Evolutionary conservation across 805 yeast species (phyloP).

Genomic region (Monosporozyma siamensis): DNA sequence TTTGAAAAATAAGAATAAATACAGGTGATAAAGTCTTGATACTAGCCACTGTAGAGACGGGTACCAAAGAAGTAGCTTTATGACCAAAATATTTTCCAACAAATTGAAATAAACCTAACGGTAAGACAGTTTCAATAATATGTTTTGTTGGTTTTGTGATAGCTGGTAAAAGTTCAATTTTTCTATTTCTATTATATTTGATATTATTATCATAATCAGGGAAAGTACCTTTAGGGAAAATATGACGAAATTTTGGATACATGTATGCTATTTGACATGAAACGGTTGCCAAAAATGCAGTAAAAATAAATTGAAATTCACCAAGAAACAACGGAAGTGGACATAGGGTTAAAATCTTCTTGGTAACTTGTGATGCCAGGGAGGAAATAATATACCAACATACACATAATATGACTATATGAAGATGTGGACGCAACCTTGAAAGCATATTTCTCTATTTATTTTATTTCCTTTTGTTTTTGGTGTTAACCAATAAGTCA

Average conservation of each 20-base stretch:
- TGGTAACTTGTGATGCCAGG: conserved; percentile 55
- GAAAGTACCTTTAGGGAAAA: conserved; percentile 48
- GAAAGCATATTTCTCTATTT: conserved; percentile 2
- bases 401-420: conserved; percentile 38
- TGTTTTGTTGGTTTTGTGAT: conserved; percentile 30
- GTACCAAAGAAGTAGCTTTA: conserved; percentile 54
- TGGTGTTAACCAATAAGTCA: no score
- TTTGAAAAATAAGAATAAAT: conserved; percentile 48
- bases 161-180: background rate
- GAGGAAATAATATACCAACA: conserved; percentile 57
- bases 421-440: conserved; percentile 11
- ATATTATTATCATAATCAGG: conserved; percentile 32
- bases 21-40: conserved; percentile 61
- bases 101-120: conserved; percentile 59
- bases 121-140: conserved; percentile 43
- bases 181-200: conserved; percentile 1
- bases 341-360: conserved; percentile 43
- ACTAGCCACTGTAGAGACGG: conserved; percentile 62
- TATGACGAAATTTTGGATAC: conserved; percentile 25
- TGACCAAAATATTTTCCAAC: conserved; percentile 54
- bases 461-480: background rate
- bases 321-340: conserved; percentile 56
- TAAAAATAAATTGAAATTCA: conserved; percentile 51
- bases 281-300: conserved; percentile 35
- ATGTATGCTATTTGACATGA: conserved; percentile 32